phyloP scores from a whole-genome alignment of 2,329 filamentous ascomycete species.

The Aspergillus glaucus region DNA sequence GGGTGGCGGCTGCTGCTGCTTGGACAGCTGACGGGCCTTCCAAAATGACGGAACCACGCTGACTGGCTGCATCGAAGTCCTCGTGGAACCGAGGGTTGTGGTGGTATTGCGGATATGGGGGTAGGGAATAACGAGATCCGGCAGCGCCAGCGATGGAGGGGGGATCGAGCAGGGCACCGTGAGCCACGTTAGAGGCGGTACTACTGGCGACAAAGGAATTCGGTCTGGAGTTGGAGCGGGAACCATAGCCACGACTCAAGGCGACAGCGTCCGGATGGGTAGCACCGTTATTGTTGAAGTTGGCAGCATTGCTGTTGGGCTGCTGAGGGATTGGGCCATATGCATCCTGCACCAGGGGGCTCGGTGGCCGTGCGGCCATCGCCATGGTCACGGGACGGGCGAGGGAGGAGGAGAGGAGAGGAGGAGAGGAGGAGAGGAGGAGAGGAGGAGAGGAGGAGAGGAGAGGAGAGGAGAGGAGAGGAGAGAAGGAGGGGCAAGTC shows the following conservation, averaged over 20 bases:
- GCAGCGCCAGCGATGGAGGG: slow-evolving; percentile 11
- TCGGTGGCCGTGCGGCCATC: slow-evolving; percentile 33
- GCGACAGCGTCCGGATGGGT: slow-evolving; percentile 9
- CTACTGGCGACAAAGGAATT: slow-evolving; percentile 34
- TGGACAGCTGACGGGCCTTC: slow-evolving; percentile 19
- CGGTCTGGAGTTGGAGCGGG: slow-evolving; percentile 31
- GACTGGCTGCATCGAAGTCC: slow-evolving; percentile 30
- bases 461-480: slow-evolving; percentile 3
- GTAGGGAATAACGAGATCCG: neutral
- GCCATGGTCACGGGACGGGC: slow-evolving; percentile 26
- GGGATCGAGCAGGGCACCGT: slow-evolving; percentile 26
- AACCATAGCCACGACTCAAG: slow-evolving; percentile 28
- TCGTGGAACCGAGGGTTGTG: slow-evolving; percentile 36
- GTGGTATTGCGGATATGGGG: slow-evolving; percentile 9
- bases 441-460: no score
- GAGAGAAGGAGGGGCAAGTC: slow-evolving; percentile 1
- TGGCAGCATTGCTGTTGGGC: neutral
- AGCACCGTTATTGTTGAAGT: neutral
- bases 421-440: slow-evolving; percentile 5
- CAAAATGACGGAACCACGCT: slow-evolving; percentile 27
- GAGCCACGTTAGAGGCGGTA: slow-evolving; percentile 31
- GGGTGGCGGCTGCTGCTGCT: neutral
- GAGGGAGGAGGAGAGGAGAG: slow-evolving; percentile 6
- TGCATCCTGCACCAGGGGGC: slow-evolving; percentile 34
- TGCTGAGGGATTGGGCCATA: slow-evolving; percentile 25